Percentiles rank a stretch among this genome's conserved stretches.
Evolutionary conservation across 495 filamentous ascomycete genomes (phyloP).

Genomic region (Podospora didyma): DNA sequence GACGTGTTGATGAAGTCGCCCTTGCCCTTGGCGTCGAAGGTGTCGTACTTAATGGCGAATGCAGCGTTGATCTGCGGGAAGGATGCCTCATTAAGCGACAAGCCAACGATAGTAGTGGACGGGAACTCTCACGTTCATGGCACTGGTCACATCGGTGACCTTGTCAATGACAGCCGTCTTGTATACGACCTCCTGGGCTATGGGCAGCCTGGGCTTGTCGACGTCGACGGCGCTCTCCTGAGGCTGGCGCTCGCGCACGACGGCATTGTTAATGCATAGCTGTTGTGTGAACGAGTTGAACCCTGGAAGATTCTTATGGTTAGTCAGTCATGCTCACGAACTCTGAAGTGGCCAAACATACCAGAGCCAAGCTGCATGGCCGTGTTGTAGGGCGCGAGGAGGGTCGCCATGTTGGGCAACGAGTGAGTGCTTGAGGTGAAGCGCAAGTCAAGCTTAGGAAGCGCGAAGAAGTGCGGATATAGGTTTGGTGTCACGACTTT

Average conservation of each 20-base stretch:
- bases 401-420: neutral
- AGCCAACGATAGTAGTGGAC: too few relatives aligned
- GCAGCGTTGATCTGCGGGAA: neutral
- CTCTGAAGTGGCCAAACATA: neutral
- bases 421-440: too few relatives aligned
- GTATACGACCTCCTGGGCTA: neutral
- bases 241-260: neutral
- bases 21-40: neutral
- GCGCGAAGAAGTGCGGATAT: neutral
- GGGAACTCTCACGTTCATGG: neutral
- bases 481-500: neutral
- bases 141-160: neutral
- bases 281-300: slow-evolving; percentile 1
- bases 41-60: slow-evolving; percentile 1
- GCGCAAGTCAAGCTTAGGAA: neutral
- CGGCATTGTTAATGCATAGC: neutral
- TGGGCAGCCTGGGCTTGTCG: neutral
- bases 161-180: slow-evolving; percentile 1
- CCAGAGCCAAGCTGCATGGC: neutral
- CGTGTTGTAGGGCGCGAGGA: neutral
- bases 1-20: neutral
- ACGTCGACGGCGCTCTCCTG: neutral
- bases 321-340: neutral
- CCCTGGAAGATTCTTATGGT: too few relatives aligned
- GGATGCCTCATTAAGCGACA: too few relatives aligned